phyloP scores from a whole-genome alignment of 768 basidiomycete species.

The Lactifluus volemus region DNA sequence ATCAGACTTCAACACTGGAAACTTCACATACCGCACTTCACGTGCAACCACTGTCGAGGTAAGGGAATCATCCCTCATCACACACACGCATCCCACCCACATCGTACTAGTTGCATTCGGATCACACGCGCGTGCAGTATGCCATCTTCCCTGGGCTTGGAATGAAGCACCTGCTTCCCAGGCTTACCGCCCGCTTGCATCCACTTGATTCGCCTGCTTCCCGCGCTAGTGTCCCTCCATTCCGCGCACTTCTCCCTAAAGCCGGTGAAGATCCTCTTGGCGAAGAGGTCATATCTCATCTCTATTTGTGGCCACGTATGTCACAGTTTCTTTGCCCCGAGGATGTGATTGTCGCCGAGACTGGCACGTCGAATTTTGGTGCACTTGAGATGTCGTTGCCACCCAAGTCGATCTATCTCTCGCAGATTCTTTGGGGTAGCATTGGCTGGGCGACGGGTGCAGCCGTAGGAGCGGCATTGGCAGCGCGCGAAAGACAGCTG shows the following conservation, averaged over 20 bases:
- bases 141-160: slow-evolving; percentile 57
- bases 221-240: slow-evolving; percentile 39
- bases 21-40: slow-evolving; percentile 71
- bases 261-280: slow-evolving; percentile 37
- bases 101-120: slow-evolving; percentile 59
- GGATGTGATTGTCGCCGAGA: slow-evolving; percentile 83
- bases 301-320: slow-evolving; percentile 79
- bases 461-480: slow-evolving; percentile 72
- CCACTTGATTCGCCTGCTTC: slow-evolving; percentile 33
- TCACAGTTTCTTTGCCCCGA: slow-evolving; percentile 58
- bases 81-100: not conserved
- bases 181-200: slow-evolving; percentile 48
- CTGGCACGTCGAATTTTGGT: slow-evolving; percentile 83
- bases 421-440: slow-evolving; percentile 83
- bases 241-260: slow-evolving; percentile 26
- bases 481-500: slow-evolving; percentile 53
- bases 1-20: slow-evolving; percentile 84
- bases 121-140: slow-evolving; percentile 56
- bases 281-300: slow-evolving; percentile 54
- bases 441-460: slow-evolving; percentile 87
- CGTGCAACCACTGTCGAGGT: slow-evolving; percentile 56
- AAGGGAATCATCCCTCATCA: not conserved
- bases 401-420: slow-evolving; percentile 51
- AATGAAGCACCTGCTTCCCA: slow-evolving; percentile 72
- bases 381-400: slow-evolving; percentile 77